phyloP scores from a whole-genome alignment of 768 basidiomycete genomes.

The Lentinula sp. region DNA sequence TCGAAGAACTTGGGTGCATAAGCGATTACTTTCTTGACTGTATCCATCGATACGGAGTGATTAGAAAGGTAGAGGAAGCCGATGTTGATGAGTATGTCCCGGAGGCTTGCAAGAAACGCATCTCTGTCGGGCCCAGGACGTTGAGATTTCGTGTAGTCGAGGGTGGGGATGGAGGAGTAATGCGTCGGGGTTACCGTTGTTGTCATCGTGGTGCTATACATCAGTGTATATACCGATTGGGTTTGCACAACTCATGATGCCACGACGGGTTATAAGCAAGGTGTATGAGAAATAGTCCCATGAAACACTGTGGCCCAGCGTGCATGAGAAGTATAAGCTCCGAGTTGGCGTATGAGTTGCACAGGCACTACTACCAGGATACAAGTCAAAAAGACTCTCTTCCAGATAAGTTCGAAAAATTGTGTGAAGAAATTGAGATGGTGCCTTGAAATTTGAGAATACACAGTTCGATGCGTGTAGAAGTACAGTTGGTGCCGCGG shows the following conservation, averaged over 20 bases:
- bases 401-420: neutral
- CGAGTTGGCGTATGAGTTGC: neutral
- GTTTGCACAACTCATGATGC: too few species aligned
- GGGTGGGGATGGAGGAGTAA: conserved; percentile 4
- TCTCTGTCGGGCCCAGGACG: conserved; percentile 19
- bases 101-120: conserved; percentile 38
- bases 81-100: conserved; percentile 44
- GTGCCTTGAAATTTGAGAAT: neutral
- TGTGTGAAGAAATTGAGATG: neutral
- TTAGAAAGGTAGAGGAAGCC: conserved; percentile 52
- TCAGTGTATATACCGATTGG: neutral
- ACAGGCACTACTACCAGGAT: neutral
- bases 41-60: conserved; percentile 30
- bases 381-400: neutral
- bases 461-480: neutral
- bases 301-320: neutral
- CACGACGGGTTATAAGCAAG: neutral
- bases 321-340: neutral
- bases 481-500: neutral
- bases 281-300: neutral
- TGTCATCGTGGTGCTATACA: neutral
- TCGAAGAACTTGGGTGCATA: conserved; percentile 44
- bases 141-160: conserved; percentile 5
- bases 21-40: conserved; percentile 31
- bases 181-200: neutral